Percentiles rank a stretch among this genome's conserved stretches.
phyloP scores from a whole-genome alignment of 2,329 filamentous ascomycete species.

The Catunica adiposa region DNA sequence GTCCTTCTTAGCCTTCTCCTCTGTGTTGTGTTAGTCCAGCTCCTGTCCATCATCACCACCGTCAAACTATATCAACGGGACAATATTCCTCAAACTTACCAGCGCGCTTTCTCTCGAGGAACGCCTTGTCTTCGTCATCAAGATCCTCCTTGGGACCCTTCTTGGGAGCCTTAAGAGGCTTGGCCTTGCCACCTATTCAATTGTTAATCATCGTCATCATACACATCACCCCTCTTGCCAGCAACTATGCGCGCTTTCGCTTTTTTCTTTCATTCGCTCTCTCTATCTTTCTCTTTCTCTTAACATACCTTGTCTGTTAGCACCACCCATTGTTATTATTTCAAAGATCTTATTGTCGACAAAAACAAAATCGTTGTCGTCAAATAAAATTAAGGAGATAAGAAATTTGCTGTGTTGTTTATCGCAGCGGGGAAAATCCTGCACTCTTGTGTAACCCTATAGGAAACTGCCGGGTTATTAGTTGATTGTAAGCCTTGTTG shows the following conservation, averaged over 20 bases:
- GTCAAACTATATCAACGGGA: too few relatives aligned
- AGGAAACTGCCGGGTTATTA: not conserved
- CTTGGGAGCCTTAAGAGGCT: conserved; percentile 79
- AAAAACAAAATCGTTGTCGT: not conserved
- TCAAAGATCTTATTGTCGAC: conserved; percentile 5
- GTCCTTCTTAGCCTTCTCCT: conserved; percentile 74
- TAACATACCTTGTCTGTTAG: conserved; percentile 46
- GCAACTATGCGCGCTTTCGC: not conserved
- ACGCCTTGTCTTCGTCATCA: conserved; percentile 79
- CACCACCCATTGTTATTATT: conserved; percentile 41
- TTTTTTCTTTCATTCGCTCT: too few relatives aligned
- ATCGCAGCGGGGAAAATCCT: not conserved
- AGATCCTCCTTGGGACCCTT: conserved; percentile 58
- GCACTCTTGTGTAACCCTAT: conserved; percentile 7
- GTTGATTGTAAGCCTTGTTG: not conserved
- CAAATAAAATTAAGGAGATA: not conserved
- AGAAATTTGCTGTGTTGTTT: too few relatives aligned
- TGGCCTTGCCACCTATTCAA: conserved; percentile 55
- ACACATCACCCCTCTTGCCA: not conserved
- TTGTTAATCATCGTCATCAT: not conserved
- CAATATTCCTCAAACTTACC: conserved; percentile 42
- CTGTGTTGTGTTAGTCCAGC: conserved; percentile 25
- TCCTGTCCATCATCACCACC: not conserved
- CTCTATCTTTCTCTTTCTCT: too few relatives aligned
- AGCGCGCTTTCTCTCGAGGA: conserved; percentile 66